A percentile compares a stretch with the other conserved stretches of the same genome.
Conservation (phyloP, 1,139 yeast genomes). For the Sugiyamaella sp. region DNA sequence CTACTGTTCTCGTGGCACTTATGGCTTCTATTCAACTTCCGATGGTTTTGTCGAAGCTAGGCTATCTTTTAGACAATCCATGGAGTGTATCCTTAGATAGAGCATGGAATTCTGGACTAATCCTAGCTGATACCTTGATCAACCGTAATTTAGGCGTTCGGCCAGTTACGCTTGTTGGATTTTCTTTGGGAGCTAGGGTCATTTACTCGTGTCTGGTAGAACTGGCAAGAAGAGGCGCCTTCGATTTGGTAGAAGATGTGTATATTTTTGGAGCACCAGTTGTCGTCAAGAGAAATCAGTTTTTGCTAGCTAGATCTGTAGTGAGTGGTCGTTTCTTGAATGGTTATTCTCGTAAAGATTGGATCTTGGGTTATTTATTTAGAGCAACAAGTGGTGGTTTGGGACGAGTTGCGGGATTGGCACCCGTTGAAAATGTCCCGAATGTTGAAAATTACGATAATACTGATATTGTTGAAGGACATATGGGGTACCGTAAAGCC, state of each 20-base stretch:
- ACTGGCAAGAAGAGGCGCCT: constrained; percentile 82
- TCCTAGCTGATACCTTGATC: constrained; percentile 87
- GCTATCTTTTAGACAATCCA: constrained; percentile 92
- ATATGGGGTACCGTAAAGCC: constrained; percentile 93
- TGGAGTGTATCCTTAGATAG: constrained; percentile 97
- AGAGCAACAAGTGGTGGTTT: constrained; percentile 96
- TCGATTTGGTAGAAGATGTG: constrained; percentile 88
- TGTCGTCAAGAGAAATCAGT: constrained; percentile 75
- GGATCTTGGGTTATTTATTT: constrained; percentile 94
- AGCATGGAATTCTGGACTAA: constrained; percentile 95
- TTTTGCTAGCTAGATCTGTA: constrained; percentile 78
- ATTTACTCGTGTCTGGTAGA: constrained; percentile 89
- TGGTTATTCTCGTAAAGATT: constrained; percentile 90
- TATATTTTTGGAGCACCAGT: constrained; percentile 88
- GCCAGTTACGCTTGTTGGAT: constrained; percentile 91
- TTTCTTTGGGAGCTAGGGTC: constrained; percentile 90
- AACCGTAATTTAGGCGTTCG: constrained; percentile 88
- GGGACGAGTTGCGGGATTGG: constrained; percentile 85
- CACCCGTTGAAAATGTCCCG: constrained; percentile 62
- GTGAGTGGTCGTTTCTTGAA: constrained; percentile 90
- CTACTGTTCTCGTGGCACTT: constrained; percentile 85
- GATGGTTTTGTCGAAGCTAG: constrained; percentile 83
- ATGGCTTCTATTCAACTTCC: constrained; percentile 97
- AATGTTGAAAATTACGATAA: constrained; percentile 86
- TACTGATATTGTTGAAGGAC: constrained; percentile 87